Evolutionary conservation across 2,329 filamentous ascomycete genomes (phyloP), one percentile per base, ranked within the genome.

Genomic region (Alternaria novae-zelandiae): DNA sequence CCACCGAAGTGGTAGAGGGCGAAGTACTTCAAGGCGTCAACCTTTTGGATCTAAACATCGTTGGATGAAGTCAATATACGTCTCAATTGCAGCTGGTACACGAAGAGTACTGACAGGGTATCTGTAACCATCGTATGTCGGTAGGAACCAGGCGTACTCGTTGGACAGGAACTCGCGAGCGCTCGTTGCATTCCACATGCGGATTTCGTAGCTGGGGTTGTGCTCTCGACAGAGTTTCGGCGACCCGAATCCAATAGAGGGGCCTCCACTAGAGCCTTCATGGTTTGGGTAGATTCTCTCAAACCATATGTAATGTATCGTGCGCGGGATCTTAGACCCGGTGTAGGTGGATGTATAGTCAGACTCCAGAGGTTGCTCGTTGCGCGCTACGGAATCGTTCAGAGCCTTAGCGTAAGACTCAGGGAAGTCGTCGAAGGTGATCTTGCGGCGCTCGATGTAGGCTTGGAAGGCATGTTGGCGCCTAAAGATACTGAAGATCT

Each of bases 21-120:
- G 45, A 74, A 72, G 53, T 75, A 75, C 46, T 72, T 70, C 20
- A 74, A 50, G 6, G 70, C 70, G 30, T 75, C 72, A n/a, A 72
- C 64, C 13, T 67, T 66, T 54, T 75, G 71, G 23, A 75, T 75
- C 36, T 41, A 1, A 41, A 2, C 15, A n/a, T 3, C 2, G 36
- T 1, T 1, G 5, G 36, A 3, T 0, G 3, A 41, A 41, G 36
- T 41, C n/a, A 41, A n/a, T 0, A 41, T 41, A 41, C 0, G 36
- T 41, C 1, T 0, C 36, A 41, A 0, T 41, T 2, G n/a, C 32
- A 41, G 15, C 0, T 41, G 0, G 0, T 41, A 41, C 32, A n/a
- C 0, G 32, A 4, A 10, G 32, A 41, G n/a, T 41, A 41, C 36
- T 41, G n/a, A 41, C 36, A 3, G 67, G 67, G n/a, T 75, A 60